A percentile compares a stretch with the other conserved stretches of the same genome.
Conservation (phyloP, 2,329 filamentous ascomycete species). For the Hypoxylon sp. region DNA sequence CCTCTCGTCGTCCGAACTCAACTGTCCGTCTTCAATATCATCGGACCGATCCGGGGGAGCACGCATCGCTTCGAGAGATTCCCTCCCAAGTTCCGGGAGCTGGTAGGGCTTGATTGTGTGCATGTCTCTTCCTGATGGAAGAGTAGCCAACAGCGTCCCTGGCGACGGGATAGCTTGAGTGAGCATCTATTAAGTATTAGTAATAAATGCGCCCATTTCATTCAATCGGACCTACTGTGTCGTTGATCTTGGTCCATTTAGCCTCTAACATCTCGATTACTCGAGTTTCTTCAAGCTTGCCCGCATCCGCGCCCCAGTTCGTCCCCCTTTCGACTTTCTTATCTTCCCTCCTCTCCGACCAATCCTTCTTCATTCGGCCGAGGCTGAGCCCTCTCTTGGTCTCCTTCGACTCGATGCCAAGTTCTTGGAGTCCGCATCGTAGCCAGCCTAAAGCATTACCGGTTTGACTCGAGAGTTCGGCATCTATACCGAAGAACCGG, state of each 20-base stretch:
- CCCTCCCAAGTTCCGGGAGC: constrained; percentile 73
- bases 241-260: constrained; percentile 94
- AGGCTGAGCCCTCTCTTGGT: constrained; percentile 64
- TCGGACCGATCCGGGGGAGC: constrained; percentile 63
- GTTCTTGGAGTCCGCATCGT: constrained; percentile 78
- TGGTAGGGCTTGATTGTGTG: constrained; percentile 78
- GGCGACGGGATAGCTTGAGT: constrained; percentile 81
- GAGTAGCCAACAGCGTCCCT: constrained; percentile 78
- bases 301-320: constrained; percentile 85
- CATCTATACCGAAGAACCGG: constrained; percentile 90
- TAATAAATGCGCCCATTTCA: not conserved
- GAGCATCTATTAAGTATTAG: constrained; percentile 71
- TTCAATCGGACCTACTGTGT: constrained; percentile 74
- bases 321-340: constrained; percentile 79
- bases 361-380: constrained; percentile 73
- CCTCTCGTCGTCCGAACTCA: constrained; percentile 60
- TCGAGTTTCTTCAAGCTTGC: constrained; percentile 84
- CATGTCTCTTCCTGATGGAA: constrained; percentile 91
- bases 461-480: constrained; percentile 83
- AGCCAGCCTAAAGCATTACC: constrained; percentile 92
- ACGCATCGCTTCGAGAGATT: constrained; percentile 73
- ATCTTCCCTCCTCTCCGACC: constrained; percentile 83
- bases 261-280: constrained; percentile 87
- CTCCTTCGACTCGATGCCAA: constrained; percentile 72
- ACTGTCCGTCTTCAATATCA: constrained; percentile 55